Percentiles rank a stretch among this genome's conserved stretches.
These are phyloP conservation scores for Entomortierella parvispora DNA, from an alignment of 192 early-diverging fungal genomes.

Conservation along the genomic window DNA sequence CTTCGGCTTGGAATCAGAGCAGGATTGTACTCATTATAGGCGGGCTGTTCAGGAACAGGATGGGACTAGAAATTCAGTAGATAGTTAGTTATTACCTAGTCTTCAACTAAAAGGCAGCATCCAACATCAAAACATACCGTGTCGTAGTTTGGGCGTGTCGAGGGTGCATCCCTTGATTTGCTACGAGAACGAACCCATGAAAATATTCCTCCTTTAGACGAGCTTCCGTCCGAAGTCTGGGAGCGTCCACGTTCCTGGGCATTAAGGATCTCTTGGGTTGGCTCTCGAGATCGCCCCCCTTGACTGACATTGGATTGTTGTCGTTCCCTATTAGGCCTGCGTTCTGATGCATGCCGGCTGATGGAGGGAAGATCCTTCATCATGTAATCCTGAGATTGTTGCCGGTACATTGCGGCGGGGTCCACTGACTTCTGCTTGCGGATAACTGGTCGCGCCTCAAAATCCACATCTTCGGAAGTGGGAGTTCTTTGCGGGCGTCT, in stretches of 20 bases:
- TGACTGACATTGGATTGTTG: slow-evolving; percentile 9
- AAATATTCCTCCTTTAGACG: slow-evolving; percentile 33
- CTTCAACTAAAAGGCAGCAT: neutral
- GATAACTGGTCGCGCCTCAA: slow-evolving; percentile 5
- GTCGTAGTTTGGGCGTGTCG: slow-evolving; percentile 22
- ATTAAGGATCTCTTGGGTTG: slow-evolving; percentile 3
- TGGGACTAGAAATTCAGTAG: neutral
- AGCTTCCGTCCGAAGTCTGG: slow-evolving; percentile 19
- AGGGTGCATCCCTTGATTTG: slow-evolving; percentile 36
- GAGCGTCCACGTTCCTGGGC: slow-evolving; percentile 23
- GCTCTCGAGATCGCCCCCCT: slow-evolving; percentile 6
- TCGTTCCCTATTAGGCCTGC: slow-evolving; percentile 16
- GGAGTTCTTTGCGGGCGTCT: neutral
- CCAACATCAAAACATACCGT: slow-evolving; percentile 11
- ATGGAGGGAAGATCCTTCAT: slow-evolving; percentile 10
- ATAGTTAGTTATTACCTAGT: neutral
- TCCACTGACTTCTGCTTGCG: slow-evolving; percentile 42
- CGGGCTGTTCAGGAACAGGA: slow-evolving; percentile 28
- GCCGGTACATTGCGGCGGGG: slow-evolving; percentile 34
- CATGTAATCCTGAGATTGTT: slow-evolving; percentile 23
- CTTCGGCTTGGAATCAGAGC: slow-evolving; percentile 43
- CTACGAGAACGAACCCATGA: slow-evolving; percentile 37
- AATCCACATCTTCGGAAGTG: neutral
- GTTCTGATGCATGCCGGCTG: slow-evolving; percentile 33
- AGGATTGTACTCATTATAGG: slow-evolving; percentile 46